phyloP scores from a whole-genome alignment of 225 moss, liverwort and hornwort species.

The Sphagnum tenellum region DNA sequence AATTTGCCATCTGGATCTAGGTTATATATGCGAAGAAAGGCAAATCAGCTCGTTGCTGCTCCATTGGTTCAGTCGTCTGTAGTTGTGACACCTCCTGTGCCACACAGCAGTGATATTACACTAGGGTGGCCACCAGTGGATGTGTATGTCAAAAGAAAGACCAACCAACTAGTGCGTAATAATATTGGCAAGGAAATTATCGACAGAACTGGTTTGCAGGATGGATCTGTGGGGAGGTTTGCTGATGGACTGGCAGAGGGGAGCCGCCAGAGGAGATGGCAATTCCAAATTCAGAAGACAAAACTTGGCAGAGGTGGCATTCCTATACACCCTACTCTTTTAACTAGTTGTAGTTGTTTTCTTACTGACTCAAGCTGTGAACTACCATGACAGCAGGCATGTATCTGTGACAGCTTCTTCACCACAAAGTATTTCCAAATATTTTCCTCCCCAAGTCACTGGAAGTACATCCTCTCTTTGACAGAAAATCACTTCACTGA shows the following conservation, averaged over 20 bases:
- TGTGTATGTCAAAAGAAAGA: constrained; percentile 57
- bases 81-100: constrained; percentile 8
- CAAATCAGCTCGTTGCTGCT: constrained; percentile 39
- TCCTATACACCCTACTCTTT: not conserved
- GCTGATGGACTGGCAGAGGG: constrained; percentile 10
- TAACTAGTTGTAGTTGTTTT: no score
- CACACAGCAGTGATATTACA: constrained; percentile 17
- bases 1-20: constrained; percentile 24
- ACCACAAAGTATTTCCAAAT: no score
- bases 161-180: constrained; percentile 61
- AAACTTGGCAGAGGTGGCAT: constrained; percentile 48
- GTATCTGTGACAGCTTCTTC: no score
- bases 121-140: constrained; percentile 14
- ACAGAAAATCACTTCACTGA: no score
- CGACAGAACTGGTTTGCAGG: constrained; percentile 15
- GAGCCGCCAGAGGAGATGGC: constrained; percentile 20
- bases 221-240: constrained; percentile 7
- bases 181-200: constrained; percentile 19
- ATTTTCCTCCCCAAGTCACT: no score
- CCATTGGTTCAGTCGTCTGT: constrained; percentile 17
- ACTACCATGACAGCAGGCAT: no score
- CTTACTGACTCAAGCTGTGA: no score
- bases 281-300: constrained; percentile 17
- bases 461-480: no score
- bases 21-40: constrained; percentile 50